Conservation (phyloP, 768 basidiomycete genomes). For the Trametes gibbosa region DNA sequence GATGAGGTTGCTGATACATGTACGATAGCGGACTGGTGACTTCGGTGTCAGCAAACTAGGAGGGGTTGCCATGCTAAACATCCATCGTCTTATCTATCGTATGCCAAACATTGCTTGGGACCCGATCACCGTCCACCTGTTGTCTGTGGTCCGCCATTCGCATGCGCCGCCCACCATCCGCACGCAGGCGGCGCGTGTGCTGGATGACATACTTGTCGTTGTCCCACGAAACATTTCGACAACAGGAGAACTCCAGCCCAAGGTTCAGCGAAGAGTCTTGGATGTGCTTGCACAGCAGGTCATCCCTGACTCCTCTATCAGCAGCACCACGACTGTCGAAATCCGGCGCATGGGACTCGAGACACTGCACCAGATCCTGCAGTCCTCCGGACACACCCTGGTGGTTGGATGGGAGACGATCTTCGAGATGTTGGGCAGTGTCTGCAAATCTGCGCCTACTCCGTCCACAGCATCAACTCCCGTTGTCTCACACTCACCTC, state of each 20-base stretch:
- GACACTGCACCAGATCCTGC: conserved; percentile 85
- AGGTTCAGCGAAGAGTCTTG: conserved; percentile 82
- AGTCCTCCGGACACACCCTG: conserved; percentile 88
- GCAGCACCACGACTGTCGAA: conserved; percentile 62
- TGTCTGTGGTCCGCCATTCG: conserved; percentile 69
- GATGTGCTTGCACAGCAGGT: conserved; percentile 82
- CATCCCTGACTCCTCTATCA: conserved; percentile 39
- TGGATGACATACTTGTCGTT: conserved; percentile 79
- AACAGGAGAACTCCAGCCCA: conserved; percentile 58
- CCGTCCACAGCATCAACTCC: conserved; percentile 14
- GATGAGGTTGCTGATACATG: neutral
- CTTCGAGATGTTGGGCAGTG: conserved; percentile 88
- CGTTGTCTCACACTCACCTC: neutral
- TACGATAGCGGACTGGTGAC: conserved; percentile 76
- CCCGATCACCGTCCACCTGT: conserved; percentile 73
- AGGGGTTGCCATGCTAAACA: conserved; percentile 75
- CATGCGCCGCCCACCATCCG: conserved; percentile 76
- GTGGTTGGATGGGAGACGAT: conserved; percentile 92
- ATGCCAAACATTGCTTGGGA: conserved; percentile 84
- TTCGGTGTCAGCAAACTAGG: conserved; percentile 91
- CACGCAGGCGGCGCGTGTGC: conserved; percentile 81
- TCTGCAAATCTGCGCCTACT: conserved; percentile 61
- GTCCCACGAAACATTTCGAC: conserved; percentile 70
- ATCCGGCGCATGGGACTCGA: conserved; percentile 86
- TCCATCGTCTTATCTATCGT: conserved; percentile 83